These are phyloP conservation scores for Dentipellis fragilis DNA, from an alignment of 768 basidiomycete species.

Conservation along the genomic window DNA sequence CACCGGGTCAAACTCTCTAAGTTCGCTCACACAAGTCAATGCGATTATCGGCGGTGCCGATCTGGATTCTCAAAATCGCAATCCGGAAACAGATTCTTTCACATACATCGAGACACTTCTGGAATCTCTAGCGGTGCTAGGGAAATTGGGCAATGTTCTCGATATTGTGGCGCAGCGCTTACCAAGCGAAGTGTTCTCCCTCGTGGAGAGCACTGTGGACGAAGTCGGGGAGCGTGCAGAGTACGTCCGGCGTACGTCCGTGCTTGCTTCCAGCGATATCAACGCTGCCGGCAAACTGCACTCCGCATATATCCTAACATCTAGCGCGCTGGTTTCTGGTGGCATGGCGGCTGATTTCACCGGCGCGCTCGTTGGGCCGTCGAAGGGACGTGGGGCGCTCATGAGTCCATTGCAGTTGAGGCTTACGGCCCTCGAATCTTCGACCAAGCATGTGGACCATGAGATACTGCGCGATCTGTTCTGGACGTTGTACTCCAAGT, in stretches of 20 bases:
- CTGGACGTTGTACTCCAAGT: conserved; percentile 94
- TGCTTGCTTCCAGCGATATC: conserved; percentile 17
- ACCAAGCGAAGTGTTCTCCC: conserved; percentile 68
- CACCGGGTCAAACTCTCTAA: background rate
- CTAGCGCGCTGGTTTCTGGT: conserved; percentile 13
- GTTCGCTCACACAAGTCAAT: background rate
- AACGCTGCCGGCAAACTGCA: conserved; percentile 23
- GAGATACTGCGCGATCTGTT: conserved; percentile 87
- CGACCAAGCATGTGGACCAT: conserved; percentile 64
- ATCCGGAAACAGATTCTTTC: conserved; percentile 91
- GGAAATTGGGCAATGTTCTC: conserved; percentile 74
- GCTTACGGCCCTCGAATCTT: conserved; percentile 63
- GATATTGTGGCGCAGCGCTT: conserved; percentile 80
- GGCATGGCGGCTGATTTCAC: conserved; percentile 8
- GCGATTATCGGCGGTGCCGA: background rate
- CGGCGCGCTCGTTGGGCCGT: conserved; percentile 5
- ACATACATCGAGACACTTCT: conserved; percentile 85
- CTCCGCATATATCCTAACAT: conserved; percentile 44
- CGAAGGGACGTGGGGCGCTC: conserved; percentile 12
- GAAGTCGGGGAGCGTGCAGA: conserved; percentile 90
- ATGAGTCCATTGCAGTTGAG: conserved; percentile 49
- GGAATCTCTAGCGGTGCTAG: conserved; percentile 87
- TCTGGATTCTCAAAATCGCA: conserved; percentile 23
- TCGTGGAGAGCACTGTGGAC: conserved; percentile 80
- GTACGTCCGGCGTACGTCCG: conserved; percentile 48